Evolutionary conservation across 2,329 filamentous ascomycete genomes (phyloP).

Genomic region (Claviceps spartinae): DNA sequence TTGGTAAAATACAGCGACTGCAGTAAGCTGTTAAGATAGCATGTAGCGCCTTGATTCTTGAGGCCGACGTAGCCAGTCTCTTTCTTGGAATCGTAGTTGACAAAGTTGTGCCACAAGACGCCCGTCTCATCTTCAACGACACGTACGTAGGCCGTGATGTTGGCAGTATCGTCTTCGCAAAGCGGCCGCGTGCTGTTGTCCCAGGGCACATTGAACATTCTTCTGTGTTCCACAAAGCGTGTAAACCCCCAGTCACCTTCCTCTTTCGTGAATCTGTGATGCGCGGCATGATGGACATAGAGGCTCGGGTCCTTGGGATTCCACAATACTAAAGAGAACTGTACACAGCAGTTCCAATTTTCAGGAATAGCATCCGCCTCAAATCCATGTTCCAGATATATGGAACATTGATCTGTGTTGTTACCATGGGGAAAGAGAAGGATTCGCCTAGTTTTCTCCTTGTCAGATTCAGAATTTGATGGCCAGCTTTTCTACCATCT

Average conservation of each 20-base stretch:
- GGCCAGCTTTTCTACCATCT: background rate
- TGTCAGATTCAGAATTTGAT: background rate
- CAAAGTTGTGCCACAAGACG: slow-evolving; percentile 81
- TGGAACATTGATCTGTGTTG: slow-evolving; percentile 82
- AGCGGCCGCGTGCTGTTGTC: slow-evolving; percentile 56
- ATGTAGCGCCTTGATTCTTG: slow-evolving; percentile 91
- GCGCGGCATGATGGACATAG: slow-evolving; percentile 68
- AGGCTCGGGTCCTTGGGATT: slow-evolving; percentile 87
- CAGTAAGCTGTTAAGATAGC: slow-evolving; percentile 73
- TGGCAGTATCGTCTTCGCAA: slow-evolving; percentile 62
- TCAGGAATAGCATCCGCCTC: slow-evolving; percentile 63
- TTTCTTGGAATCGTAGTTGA: slow-evolving; percentile 97
- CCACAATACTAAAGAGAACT: slow-evolving; percentile 88
- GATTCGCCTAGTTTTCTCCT: slow-evolving; percentile 53
- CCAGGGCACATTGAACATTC: slow-evolving; percentile 69
- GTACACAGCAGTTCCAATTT: slow-evolving; percentile 92
- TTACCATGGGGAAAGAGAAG: slow-evolving; percentile 94
- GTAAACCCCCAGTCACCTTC: slow-evolving; percentile 99
- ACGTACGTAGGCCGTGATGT: slow-evolving; percentile 71
- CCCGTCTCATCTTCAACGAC: slow-evolving; percentile 79
- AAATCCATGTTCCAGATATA: slow-evolving; percentile 93
- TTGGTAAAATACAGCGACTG: slow-evolving; percentile 83
- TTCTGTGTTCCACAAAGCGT: slow-evolving; percentile 78
- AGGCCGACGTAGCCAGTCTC: slow-evolving; percentile 94
- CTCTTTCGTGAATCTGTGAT: slow-evolving; percentile 89